These are phyloP conservation scores for Dryas alaskensis DNA, from an alignment of 306 rosid species.

Conservation along the genomic window DNA sequence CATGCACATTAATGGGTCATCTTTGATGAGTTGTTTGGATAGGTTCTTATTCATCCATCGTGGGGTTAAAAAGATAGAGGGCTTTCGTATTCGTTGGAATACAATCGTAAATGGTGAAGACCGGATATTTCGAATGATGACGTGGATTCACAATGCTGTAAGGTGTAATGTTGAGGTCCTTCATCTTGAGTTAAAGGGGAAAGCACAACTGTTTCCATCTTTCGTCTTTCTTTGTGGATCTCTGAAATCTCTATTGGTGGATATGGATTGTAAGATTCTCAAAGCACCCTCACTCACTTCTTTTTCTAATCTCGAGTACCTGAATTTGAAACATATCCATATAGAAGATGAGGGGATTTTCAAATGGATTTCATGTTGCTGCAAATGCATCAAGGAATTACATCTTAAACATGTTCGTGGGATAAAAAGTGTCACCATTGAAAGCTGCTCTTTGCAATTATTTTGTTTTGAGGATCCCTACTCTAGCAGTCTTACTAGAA, in stretches of 20 bases:
- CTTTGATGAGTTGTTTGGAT: not conserved
- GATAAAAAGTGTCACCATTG: not conserved
- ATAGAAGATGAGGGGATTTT: not conserved
- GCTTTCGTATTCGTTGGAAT: not conserved
- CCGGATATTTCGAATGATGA: not conserved
- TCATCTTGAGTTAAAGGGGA: not conserved
- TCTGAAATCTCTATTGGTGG: not conserved
- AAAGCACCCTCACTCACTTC: not conserved
- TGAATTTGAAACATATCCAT: not conserved
- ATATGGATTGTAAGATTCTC: not conserved
- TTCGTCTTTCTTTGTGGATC: not conserved
- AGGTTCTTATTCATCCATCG: not conserved
- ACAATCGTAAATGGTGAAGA: no score
- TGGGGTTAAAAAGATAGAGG: not conserved
- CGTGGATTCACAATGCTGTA: not conserved
- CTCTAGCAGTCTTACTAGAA: no score
- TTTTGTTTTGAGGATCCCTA: not conserved
- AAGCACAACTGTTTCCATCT: not conserved
- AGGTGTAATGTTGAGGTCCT: slow-evolving; percentile 4
- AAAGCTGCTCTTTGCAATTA: not conserved
- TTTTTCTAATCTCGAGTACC: not conserved
- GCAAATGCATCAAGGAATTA: not conserved
- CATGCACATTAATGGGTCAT: not conserved
- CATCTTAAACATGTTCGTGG: not conserved
- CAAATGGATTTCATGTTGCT: not conserved